A percentile compares a stretch with the other conserved stretches of the same genome.
Conservation (phyloP, 257 asterid species). For the Solanum virginianum region DNA sequence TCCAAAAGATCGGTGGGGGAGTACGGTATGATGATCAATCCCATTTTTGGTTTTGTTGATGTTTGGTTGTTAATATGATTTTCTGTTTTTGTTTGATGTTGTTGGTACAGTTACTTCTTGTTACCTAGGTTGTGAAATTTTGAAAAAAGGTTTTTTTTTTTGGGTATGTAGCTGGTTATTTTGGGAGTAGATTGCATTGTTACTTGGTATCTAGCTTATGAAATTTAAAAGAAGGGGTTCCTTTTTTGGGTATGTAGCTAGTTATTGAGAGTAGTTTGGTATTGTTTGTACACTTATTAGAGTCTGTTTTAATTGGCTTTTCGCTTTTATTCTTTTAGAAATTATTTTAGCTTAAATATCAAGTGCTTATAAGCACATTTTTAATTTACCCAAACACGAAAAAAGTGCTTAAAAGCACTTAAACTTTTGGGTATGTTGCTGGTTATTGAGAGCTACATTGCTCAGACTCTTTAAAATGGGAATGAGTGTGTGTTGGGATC, state of each 20-base stretch:
- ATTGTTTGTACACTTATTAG: neutral
- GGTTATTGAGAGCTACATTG: neutral
- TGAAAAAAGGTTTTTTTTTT: neutral
- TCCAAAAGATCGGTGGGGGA: slow-evolving; percentile 85
- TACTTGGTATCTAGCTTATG: neutral
- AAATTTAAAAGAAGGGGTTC: neutral
- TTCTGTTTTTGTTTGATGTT: neutral
- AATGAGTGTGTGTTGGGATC: neutral
- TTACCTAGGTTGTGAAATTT: neutral
- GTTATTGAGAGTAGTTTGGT: neutral
- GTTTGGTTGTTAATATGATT: neutral
- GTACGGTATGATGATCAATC: slow-evolving; percentile 32
- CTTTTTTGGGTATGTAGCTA: neutral
- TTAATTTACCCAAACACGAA: too few species aligned
- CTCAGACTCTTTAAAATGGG: neutral
- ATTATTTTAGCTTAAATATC: too few species aligned
- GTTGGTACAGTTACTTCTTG: neutral
- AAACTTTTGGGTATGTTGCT: neutral
- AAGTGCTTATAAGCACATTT: too few species aligned
- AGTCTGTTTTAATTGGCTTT: too few species aligned
- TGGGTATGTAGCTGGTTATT: neutral
- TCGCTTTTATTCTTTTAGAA: too few species aligned
- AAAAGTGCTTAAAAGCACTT: too few species aligned
- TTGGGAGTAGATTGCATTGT: neutral
- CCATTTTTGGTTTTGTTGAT: neutral